phyloP scores from a whole-genome alignment of 495 filamentous ascomycete species.

The Pyrenula aspistea region DNA sequence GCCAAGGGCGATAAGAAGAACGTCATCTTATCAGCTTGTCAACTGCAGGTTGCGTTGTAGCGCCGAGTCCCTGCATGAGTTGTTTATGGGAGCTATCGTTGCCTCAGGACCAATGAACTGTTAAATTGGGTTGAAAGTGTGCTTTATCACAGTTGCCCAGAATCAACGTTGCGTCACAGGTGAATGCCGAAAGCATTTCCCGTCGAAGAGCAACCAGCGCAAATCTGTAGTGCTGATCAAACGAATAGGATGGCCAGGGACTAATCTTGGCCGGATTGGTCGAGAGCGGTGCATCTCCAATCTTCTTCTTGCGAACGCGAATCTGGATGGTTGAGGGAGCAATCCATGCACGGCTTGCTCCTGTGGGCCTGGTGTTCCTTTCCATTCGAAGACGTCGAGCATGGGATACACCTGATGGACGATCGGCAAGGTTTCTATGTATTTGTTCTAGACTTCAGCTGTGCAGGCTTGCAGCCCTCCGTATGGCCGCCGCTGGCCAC shows the following conservation, averaged over 20 bases:
- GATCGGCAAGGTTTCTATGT: background rate
- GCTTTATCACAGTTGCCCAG: background rate
- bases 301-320: background rate
- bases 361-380: background rate
- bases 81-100: background rate
- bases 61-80: background rate
- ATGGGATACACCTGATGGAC: background rate
- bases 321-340: background rate
- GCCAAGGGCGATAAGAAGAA: background rate
- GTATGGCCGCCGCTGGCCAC: background rate
- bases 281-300: background rate
- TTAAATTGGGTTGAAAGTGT: background rate
- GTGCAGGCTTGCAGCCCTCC: background rate
- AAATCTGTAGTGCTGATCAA: background rate
- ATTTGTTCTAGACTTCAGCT: background rate
- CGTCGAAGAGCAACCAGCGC: background rate
- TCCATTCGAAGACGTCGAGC: background rate
- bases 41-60: background rate
- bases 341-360: background rate
- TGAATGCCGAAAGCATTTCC: background rate
- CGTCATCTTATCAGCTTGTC: background rate
- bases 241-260: background rate
- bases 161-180: background rate
- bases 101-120: background rate
- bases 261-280: background rate